A percentile compares a stretch with the other conserved stretches of the same genome.
These are phyloP conservation scores for Mycena haematopus DNA, from an alignment of 768 basidiomycete genomes.

Conservation along the genomic window DNA sequence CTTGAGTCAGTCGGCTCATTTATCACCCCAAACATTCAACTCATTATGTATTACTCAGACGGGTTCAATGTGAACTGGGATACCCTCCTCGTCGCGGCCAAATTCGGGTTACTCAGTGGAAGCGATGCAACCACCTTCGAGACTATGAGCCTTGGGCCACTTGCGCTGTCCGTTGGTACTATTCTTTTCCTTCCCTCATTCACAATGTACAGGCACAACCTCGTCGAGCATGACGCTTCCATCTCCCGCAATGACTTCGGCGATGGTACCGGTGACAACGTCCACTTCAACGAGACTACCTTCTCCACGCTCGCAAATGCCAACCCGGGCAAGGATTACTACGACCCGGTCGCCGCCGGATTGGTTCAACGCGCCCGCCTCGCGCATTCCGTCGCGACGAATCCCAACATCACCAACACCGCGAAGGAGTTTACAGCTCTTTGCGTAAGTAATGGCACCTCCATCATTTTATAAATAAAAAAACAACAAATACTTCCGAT, in stretches of 20 bases:
- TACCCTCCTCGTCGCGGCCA: slow-evolving; percentile 1
- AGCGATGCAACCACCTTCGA: background rate
- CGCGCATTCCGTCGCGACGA: slow-evolving; percentile 14
- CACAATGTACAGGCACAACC: slow-evolving; percentile 13
- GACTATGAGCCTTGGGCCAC: slow-evolving; percentile 13
- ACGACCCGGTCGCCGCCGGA: slow-evolving; percentile 19
- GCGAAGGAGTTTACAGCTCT: slow-evolving; percentile 25
- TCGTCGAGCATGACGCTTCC: slow-evolving; percentile 25
- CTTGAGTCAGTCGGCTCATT: background rate
- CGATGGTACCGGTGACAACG: slow-evolving; percentile 23
- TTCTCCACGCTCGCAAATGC: slow-evolving; percentile 14
- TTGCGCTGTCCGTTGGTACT: slow-evolving; percentile 18
- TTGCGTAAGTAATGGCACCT: no score
- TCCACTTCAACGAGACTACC: slow-evolving; percentile 26
- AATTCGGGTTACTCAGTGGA: slow-evolving; percentile 1
- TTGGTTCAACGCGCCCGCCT: slow-evolving; percentile 16
- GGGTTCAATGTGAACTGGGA: slow-evolving; percentile 1
- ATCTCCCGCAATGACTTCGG: slow-evolving; percentile 24
- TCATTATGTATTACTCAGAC: background rate
- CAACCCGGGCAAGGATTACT: slow-evolving; percentile 23
- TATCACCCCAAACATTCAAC: background rate
- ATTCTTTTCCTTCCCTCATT: background rate
- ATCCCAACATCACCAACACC: slow-evolving; percentile 24
- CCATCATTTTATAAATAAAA: no score
- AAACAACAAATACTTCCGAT: no score